phyloP scores from a whole-genome alignment of 2,329 filamentous ascomycete species.

The Juglanconis sp. region DNA sequence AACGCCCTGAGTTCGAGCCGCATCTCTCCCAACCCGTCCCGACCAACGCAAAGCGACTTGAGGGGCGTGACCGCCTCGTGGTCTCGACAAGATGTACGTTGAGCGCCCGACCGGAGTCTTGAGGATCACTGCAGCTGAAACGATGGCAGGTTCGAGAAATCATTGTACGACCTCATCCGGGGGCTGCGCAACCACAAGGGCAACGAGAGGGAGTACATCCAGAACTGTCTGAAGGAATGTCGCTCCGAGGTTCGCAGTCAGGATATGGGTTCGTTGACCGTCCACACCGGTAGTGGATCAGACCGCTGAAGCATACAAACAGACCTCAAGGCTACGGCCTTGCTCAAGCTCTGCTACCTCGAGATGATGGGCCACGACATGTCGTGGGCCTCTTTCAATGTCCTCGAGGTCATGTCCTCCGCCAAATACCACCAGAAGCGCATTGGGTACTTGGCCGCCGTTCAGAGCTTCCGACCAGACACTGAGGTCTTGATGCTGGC shows the following conservation, averaged over 20 bases:
- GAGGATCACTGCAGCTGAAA: slow-evolving; percentile 21
- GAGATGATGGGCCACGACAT: slow-evolving; percentile 99
- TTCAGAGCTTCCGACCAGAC: slow-evolving; percentile 92
- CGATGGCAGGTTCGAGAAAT: slow-evolving; percentile 90
- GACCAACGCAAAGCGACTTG: not conserved
- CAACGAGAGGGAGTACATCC: slow-evolving; percentile 91
- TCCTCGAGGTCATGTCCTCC: slow-evolving; percentile 98
- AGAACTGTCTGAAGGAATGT: slow-evolving; percentile 91
- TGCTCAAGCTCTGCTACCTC: slow-evolving; percentile 93
- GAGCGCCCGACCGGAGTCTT: not conserved
- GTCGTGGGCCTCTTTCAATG: slow-evolving; percentile 98
- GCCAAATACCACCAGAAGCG: slow-evolving; percentile 92
- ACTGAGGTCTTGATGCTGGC: slow-evolving; percentile 97
- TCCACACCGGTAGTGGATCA: not conserved
- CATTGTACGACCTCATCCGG: slow-evolving; percentile 96
- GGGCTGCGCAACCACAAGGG: slow-evolving; percentile 94
- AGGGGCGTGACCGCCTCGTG: slow-evolving; percentile 3
- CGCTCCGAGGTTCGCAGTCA: slow-evolving; percentile 85
- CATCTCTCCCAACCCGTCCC: not conserved
- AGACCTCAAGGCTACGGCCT: slow-evolving; percentile 94
- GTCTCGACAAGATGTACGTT: slow-evolving; percentile 24
- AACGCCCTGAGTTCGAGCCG: slow-evolving; percentile 4
- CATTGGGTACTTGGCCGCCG: slow-evolving; percentile 89
- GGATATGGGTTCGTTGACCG: slow-evolving; percentile 71
- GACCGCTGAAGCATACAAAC: not conserved